A percentile compares a stretch with the other conserved stretches of the same genome.
Evolutionary conservation across 371 early-diverging fungal genomes (phyloP).

Genomic region (Lichtheimia ornata): DNA sequence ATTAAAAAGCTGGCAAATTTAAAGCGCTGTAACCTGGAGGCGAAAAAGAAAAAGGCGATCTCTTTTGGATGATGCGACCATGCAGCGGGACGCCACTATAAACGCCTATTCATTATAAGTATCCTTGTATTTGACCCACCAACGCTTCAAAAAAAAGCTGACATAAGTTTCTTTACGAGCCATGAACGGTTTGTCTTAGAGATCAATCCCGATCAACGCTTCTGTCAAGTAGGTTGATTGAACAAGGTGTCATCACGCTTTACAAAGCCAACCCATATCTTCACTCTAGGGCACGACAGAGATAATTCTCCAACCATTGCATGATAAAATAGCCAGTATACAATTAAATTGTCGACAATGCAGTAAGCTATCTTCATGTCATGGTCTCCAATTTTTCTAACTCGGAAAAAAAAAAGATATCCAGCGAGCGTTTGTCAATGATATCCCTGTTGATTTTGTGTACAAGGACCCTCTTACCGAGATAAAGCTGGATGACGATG

Average conservation of each 20-base stretch:
- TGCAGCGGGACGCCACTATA: too few species aligned
- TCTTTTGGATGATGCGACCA: too few species aligned
- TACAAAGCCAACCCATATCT: slow-evolving; percentile 1
- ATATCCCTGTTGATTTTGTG: slow-evolving; percentile 48
- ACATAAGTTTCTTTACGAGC: slow-evolving; percentile 36
- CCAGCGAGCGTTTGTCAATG: slow-evolving; percentile 58
- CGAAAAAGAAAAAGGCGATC: too few species aligned
- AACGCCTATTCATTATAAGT: too few species aligned
- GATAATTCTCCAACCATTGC: slow-evolving; percentile 58
- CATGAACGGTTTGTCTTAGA: slow-evolving; percentile 60
- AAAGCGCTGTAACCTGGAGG: too few species aligned
- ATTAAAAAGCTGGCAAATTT: too few species aligned
- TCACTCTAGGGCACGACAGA: slow-evolving; percentile 61
- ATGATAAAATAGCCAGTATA: slow-evolving; percentile 44
- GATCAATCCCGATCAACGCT: slow-evolving; percentile 43
- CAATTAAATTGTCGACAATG: slow-evolving; percentile 66
- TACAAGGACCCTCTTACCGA: slow-evolving; percentile 57
- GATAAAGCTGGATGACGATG: slow-evolving; percentile 45
- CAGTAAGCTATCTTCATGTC: slow-evolving; percentile 37
- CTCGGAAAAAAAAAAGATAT: slow-evolving; percentile 25
- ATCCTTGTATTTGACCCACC: too few species aligned
- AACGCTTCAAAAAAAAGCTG: not conserved
- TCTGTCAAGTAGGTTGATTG: slow-evolving; percentile 34
- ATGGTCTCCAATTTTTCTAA: not conserved
- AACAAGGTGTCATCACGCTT: not conserved